phyloP scores from a whole-genome alignment of 108 stramenopile species.

The Cyclotella atomus region DNA sequence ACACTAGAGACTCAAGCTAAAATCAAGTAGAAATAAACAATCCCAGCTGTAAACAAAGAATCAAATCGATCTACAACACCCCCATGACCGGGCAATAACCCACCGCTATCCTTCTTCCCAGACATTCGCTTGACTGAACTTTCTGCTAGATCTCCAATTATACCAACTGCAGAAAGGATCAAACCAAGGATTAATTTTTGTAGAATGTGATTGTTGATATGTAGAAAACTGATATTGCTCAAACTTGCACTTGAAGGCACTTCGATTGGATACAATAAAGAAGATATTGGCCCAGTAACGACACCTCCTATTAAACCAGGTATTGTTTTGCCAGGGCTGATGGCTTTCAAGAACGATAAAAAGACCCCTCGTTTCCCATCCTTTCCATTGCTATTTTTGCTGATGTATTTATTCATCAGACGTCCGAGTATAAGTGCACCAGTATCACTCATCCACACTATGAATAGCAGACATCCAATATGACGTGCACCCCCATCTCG shows the following conservation, averaged over 20 bases:
- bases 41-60: slow-evolving; percentile 67
- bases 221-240: not conserved
- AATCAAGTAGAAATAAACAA: slow-evolving; percentile 61
- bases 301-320: slow-evolving; percentile 36
- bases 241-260: not conserved
- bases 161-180: slow-evolving; percentile 61
- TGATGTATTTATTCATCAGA: slow-evolving; percentile 18
- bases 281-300: slow-evolving; percentile 41
- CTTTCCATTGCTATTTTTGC: not conserved
- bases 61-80: slow-evolving; percentile 90
- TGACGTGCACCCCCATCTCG: slow-evolving; percentile 46
- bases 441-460: slow-evolving; percentile 87
- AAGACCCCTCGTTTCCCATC: not conserved
- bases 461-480: slow-evolving; percentile 61
- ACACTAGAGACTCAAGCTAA: not conserved
- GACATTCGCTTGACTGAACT: slow-evolving; percentile 74
- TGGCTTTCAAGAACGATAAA: slow-evolving; percentile 38
- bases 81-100: slow-evolving; percentile 83
- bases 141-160: slow-evolving; percentile 82
- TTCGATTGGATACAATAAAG: slow-evolving; percentile 36
- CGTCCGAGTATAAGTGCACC: slow-evolving; percentile 76
- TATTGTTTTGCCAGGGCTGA: slow-evolving; percentile 44
- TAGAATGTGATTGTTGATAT: slow-evolving; percentile 5
- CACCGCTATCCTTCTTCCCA: slow-evolving; percentile 72
- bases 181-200: slow-evolving; percentile 53